Conservation (phyloP, 257 asterid species). For the Rubia yunnanensis region DNA sequence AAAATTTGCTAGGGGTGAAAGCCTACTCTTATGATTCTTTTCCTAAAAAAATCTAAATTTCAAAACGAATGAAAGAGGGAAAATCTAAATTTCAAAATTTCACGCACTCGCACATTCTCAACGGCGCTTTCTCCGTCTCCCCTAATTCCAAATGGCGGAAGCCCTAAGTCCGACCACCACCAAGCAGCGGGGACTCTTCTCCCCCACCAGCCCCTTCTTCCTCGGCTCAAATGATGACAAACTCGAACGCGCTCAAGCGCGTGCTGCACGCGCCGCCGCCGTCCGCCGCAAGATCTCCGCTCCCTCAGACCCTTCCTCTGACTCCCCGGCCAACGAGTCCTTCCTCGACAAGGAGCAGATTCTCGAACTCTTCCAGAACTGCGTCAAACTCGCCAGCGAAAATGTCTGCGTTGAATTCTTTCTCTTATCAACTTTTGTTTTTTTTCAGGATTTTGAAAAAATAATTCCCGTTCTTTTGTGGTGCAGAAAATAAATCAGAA, state of each 20-base stretch:
- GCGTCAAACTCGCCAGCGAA: slow-evolving; percentile 96
- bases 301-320: slow-evolving; percentile 21
- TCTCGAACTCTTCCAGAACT: slow-evolving; percentile 71
- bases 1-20: too few relatives aligned
- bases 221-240: slow-evolving; percentile 84
- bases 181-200: slow-evolving; percentile 59
- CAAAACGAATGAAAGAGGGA: too few relatives aligned
- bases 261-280: slow-evolving; percentile 94
- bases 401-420: slow-evolving; percentile 33
- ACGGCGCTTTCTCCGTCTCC: not conserved
- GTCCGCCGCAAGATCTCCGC: slow-evolving; percentile 55
- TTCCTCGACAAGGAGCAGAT: slow-evolving; percentile 73
- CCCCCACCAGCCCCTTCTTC: slow-evolving; percentile 64
- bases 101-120: not conserved
- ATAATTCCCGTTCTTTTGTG: not conserved
- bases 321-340: slow-evolving; percentile 17
- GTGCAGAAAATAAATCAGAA: slow-evolving; percentile 88
- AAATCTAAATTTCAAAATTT: not conserved
- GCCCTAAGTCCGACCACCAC: slow-evolving; percentile 52
- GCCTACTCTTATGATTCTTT: too few relatives aligned
- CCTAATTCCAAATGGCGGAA: slow-evolving; percentile 41
- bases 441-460: not conserved
- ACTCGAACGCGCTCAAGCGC: slow-evolving; percentile 92
- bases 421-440: not conserved
- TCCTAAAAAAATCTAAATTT: too few relatives aligned